phyloP scores from a whole-genome alignment of 176 grass and related monocot genomes.

The Rhynchospora pubera region DNA sequence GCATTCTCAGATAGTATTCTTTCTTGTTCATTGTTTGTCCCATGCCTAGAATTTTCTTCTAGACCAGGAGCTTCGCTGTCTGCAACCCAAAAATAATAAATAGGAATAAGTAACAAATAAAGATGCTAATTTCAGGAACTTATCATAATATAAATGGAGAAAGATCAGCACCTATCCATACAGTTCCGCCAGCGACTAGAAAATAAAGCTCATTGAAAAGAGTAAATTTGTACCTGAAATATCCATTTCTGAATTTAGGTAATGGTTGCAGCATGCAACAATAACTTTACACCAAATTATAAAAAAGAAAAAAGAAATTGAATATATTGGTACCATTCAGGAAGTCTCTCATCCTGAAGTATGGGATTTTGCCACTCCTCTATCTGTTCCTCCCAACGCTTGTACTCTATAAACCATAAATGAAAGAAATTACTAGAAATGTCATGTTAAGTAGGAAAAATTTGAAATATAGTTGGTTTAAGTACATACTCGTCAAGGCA shows the following conservation, averaged over 20 bases:
- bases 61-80: conserved; percentile 49
- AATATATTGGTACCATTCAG: conserved; percentile 63
- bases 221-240: conserved; percentile 91
- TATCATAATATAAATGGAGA: background rate
- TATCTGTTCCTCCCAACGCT: conserved; percentile 92
- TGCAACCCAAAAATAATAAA: conserved; percentile 20
- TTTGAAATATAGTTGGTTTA: conserved; percentile 1
- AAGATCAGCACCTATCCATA: conserved; percentile 84
- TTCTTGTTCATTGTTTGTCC: conserved; percentile 21
- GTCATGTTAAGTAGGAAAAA: background rate
- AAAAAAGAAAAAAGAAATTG: background rate
- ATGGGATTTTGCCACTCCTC: conserved; percentile 83
- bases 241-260: conserved; percentile 29
- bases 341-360: conserved; percentile 65
- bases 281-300: background rate
- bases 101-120: background rate
- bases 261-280: background rate
- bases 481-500: conserved; percentile 84
- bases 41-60: conserved; percentile 18
- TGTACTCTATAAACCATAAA: conserved; percentile 60
- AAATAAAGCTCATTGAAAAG: conserved; percentile 97
- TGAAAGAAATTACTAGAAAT: conserved; percentile 22
- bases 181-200: conserved; percentile 84
- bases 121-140: background rate
- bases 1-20: background rate